Percentiles rank a stretch among this genome's conserved stretches.
These are phyloP conservation scores for Pseudonitzschia multistriata DNA, from an alignment of 108 stramenopile species.

Conservation along the genomic window DNA sequence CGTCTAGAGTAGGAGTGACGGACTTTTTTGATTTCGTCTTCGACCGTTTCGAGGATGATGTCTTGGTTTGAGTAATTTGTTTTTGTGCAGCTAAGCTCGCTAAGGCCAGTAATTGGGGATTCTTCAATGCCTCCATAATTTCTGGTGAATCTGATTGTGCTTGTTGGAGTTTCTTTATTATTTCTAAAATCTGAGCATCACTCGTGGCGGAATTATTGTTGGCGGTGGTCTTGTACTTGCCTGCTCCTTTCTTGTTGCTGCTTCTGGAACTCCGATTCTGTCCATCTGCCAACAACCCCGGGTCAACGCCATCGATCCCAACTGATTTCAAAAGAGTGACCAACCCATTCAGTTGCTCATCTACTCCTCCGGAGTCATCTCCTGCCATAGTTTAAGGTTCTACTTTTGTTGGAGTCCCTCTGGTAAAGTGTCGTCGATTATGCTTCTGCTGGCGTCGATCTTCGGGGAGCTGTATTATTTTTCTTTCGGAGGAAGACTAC, in stretches of 20 bases:
- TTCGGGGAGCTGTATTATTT: no score
- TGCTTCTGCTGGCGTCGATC: no score
- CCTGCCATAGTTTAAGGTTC: constrained; percentile 31
- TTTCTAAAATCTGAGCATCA: constrained; percentile 46
- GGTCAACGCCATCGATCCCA: constrained; percentile 40
- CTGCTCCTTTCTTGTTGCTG: constrained; percentile 2
- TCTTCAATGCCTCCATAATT: constrained; percentile 43
- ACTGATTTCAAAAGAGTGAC: constrained; percentile 42
- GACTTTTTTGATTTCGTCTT: constrained; percentile 4
- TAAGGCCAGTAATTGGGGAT: constrained; percentile 31
- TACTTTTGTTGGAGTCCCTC: neutral
- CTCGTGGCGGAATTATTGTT: constrained; percentile 5
- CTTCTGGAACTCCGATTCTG: constrained; percentile 11
- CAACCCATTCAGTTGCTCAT: constrained; percentile 43
- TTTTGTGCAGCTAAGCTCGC: constrained; percentile 32
- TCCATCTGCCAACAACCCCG: constrained; percentile 20
- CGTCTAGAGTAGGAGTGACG: constrained; percentile 24
- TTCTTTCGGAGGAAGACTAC: no score
- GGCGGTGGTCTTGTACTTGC: constrained; percentile 1
- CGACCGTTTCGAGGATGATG: neutral
- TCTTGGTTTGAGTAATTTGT: neutral
- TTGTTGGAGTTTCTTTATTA: constrained; percentile 44
- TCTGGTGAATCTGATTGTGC: constrained; percentile 49
- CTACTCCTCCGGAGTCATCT: constrained; percentile 26
- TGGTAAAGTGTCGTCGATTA: no score